Conservation (phyloP, 352 stramenopile genomes). For the Phytophthora hybrid region DNA sequence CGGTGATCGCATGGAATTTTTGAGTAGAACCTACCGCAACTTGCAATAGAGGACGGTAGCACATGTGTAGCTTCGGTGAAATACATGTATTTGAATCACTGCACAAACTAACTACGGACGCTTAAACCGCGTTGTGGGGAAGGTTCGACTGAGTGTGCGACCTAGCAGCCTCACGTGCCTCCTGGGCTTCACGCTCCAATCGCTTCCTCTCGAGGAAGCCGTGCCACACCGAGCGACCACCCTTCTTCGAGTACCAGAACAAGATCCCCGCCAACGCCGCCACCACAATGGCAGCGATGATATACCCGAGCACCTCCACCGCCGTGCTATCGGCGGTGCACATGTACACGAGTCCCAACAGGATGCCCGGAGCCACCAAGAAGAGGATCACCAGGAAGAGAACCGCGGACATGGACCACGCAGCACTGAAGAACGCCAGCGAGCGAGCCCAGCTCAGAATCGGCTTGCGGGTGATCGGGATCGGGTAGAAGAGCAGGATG, state of each 20-base stretch:
- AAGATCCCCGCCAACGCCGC: constrained; percentile 9
- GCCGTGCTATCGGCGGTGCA: constrained; percentile 46
- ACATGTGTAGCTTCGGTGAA: no score
- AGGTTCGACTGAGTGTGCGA: constrained; percentile 30
- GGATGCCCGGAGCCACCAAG: constrained; percentile 52
- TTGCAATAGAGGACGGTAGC: no score
- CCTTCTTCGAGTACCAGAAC: constrained; percentile 56
- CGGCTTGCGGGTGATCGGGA: constrained; percentile 48
- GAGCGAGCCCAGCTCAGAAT: constrained; percentile 76
- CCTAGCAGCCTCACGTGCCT: constrained; percentile 9
- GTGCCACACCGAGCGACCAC: constrained; percentile 48
- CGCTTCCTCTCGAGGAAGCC: constrained; percentile 54
- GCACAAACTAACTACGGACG: constrained; percentile 1
- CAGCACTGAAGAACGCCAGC: constrained; percentile 72
- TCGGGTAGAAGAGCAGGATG: constrained; percentile 92
- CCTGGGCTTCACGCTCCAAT: constrained; percentile 36
- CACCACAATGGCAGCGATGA: constrained; percentile 40
- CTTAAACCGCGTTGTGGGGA: constrained; percentile 31
- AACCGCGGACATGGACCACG: constrained; percentile 62
- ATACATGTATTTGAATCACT: constrained; percentile 28
- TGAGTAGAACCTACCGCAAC: no score
- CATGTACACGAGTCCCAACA: constrained; percentile 66
- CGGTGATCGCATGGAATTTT: no score
- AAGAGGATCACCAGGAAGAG: constrained; percentile 64
- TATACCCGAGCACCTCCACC: constrained; percentile 47